Base-by-base conservation (phyloP, 768 basidiomycete genomes). In the Auriculariales sp. region DNA sequence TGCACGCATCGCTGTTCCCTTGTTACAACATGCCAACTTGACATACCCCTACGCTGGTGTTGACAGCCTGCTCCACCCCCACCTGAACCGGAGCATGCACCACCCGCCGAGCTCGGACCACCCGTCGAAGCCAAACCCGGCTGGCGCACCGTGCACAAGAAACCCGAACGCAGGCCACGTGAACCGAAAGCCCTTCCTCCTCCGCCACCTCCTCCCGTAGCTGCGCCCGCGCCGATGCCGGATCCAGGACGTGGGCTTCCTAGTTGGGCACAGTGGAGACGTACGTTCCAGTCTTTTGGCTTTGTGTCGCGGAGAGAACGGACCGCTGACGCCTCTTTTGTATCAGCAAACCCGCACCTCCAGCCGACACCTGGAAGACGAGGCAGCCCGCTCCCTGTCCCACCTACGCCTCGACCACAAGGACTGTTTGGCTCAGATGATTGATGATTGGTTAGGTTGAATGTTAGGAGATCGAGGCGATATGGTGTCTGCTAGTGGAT, bases 81-180 rank as follows among this genome's bases (percentile, higher is more conserved):
- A 19, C 49, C 48, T 25, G 45, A 36, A 7, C 10, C 49, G 17
- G 49, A 42, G 7, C 42, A 49, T 19, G 36, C 55, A 2, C 55
- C 55, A 15, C 50, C 55, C 29, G 22, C 51, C 14, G 45, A 48
- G n/a, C 47, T 45, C 11, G 51, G 51, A 5, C 46, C 54, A 28
- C 17, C 52, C 25, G 34, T 28, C 24, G 45, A 53, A 9, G 52
- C 54, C 19, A 55, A 55, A 34, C 52, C 54, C 14, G 54, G 53
- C 27, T 55, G 54, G 54, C 25, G 52, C 15, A 48, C 52, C 3
- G 52, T 55, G 3, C 49, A 53, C 46, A 53, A 52, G 31, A 50
- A 53, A 30, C 44, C 52, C 22, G 53, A 47, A 35, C 46, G 48
- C 42, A 53, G 49, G 31, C 48, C 49, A 10, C 19, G 29, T 3